These are phyloP conservation scores for Climacium dendroides DNA, from an alignment of 225 moss, liverwort and hornwort genomes.

Conservation along the genomic window DNA sequence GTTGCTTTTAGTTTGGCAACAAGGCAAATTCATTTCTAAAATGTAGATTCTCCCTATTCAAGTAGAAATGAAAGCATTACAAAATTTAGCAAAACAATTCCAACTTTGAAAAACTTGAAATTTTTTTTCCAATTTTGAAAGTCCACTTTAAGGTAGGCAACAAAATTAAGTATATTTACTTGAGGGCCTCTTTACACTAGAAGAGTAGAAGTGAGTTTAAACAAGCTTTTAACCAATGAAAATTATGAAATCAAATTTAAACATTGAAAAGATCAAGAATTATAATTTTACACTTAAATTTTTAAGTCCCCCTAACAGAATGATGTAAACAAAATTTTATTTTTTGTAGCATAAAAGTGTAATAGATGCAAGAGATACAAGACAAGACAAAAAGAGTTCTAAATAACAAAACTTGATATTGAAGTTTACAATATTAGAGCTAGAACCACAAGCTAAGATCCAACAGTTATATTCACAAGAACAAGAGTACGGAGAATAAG, in stretches of 20 bases:
- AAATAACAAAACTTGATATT: too few species aligned
- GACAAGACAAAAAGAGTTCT: too few species aligned
- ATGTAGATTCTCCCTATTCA: neutral
- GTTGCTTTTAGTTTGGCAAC: neutral
- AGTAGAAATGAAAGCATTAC: neutral
- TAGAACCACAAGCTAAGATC: too few species aligned
- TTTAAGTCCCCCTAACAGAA: neutral
- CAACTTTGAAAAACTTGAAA: neutral
- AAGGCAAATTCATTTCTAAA: neutral
- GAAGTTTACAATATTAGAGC: too few species aligned
- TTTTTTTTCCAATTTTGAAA: neutral
- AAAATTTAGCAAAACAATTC: neutral
- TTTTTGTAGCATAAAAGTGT: rapidly evolving
- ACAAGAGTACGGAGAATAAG: too few species aligned
- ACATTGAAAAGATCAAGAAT: neutral
- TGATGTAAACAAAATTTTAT: neutral
- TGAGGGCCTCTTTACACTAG: too few species aligned
- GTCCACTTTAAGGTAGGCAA: neutral
- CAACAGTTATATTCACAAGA: too few species aligned
- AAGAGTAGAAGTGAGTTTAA: too few species aligned
- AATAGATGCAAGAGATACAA: too few species aligned
- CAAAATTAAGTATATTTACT: neutral
- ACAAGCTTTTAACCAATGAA: neutral
- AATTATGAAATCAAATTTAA: too few species aligned
- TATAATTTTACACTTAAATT: neutral